Conservation (phyloP, 2,329 filamentous ascomycete species). For the Chaetomiaceae sp. region DNA sequence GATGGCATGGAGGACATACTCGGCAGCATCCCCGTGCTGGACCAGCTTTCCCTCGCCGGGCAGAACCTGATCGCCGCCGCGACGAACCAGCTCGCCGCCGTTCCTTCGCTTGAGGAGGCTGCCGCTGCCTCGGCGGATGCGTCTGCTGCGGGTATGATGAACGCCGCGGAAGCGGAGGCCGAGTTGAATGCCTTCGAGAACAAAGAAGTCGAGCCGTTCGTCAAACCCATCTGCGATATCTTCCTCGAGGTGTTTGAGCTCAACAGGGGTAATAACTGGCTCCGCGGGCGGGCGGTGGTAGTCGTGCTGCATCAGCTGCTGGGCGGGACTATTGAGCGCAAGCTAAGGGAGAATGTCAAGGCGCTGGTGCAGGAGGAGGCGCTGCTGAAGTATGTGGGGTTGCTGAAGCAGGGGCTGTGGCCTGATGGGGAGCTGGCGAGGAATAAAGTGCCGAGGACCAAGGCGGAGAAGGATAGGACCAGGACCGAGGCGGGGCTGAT, state of each 20-base stretch:
- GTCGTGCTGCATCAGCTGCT: slow-evolving; percentile 94
- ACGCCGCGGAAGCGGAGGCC: slow-evolving; percentile 77
- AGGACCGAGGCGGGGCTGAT: slow-evolving; percentile 84
- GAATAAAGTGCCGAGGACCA: slow-evolving; percentile 53
- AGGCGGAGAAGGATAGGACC: slow-evolving; percentile 71
- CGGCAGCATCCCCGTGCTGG: slow-evolving; percentile 90
- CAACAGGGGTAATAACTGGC: slow-evolving; percentile 94
- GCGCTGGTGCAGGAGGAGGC: slow-evolving; percentile 72
- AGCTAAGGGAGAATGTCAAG: slow-evolving; percentile 80
- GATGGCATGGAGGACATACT: slow-evolving; percentile 98
- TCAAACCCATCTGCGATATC: slow-evolving; percentile 96
- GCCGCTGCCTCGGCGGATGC: slow-evolving; percentile 48
- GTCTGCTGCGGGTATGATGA: slow-evolving; percentile 38
- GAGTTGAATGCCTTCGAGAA: slow-evolving; percentile 92
- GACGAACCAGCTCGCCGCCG: slow-evolving; percentile 57
- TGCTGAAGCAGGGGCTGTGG: slow-evolving; percentile 78
- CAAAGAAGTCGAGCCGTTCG: slow-evolving; percentile 85
- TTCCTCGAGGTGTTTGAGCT: slow-evolving; percentile 95
- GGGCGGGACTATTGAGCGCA: slow-evolving; percentile 92
- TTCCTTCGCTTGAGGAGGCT: slow-evolving; percentile 52
- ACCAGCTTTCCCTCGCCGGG: slow-evolving; percentile 87
- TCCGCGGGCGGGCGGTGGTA: slow-evolving; percentile 89
- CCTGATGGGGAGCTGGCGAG: slow-evolving; percentile 59
- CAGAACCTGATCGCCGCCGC: slow-evolving; percentile 84
- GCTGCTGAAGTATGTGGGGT: slow-evolving; percentile 67